phyloP scores from a whole-genome alignment of 1,139 yeast species.

The Kluyveromyces sp. region DNA sequence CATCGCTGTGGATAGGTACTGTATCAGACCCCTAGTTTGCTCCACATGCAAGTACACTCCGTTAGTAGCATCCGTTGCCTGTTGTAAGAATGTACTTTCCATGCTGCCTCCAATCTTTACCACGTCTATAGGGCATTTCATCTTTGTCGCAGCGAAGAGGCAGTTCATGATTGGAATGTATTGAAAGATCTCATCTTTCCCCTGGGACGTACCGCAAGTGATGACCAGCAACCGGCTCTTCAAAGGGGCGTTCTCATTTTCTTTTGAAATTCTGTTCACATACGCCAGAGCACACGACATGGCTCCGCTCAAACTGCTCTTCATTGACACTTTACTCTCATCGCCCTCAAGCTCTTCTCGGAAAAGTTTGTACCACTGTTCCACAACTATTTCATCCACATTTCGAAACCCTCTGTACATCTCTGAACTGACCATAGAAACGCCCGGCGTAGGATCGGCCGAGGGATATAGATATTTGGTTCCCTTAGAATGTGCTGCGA shows the following conservation, averaged over 20 bases:
- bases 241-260: constrained; percentile 43
- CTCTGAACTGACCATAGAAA: constrained; percentile 35
- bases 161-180: constrained; percentile 94
- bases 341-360: constrained; percentile 26
- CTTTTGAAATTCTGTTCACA: constrained; percentile 58
- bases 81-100: constrained; percentile 81
- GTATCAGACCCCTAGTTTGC: constrained; percentile 74
- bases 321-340: constrained; percentile 20
- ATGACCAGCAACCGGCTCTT: constrained; percentile 70
- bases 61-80: constrained; percentile 90
- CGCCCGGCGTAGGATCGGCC: constrained; percentile 13
- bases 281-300: constrained; percentile 61
- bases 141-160: constrained; percentile 91
- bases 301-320: constrained; percentile 68
- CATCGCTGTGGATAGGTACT: constrained; percentile 44
- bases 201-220: constrained; percentile 45
- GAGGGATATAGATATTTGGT: constrained; percentile 69
- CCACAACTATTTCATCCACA: constrained; percentile 72
- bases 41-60: constrained; percentile 78
- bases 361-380: constrained; percentile 48
- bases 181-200: constrained; percentile 71
- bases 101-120: constrained; percentile 62
- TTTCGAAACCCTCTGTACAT: constrained; percentile 85
- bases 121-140: constrained; percentile 84
- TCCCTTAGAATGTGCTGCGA: constrained; percentile 69